Evolutionary conservation across 179 eudicot species (phyloP), one percentile per base, ranked within the genome.

Genomic region (Corrigiola litoralis): DNA sequence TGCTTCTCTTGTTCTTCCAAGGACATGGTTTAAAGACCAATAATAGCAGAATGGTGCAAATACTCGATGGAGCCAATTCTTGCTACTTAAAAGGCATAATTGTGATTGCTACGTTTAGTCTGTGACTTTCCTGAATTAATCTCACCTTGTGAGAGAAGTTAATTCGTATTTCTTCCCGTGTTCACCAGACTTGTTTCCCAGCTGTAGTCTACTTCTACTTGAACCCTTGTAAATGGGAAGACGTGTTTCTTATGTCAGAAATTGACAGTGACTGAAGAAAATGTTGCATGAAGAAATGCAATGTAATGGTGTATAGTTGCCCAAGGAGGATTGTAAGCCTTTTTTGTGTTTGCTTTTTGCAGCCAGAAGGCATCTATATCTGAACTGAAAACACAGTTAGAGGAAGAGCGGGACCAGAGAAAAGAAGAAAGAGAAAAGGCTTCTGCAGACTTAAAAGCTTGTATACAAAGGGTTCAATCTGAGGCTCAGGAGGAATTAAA

Each of bases 351-450:
- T 73, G 58, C 57, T 63, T 79, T 53, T 38, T 80, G 67, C 78
- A 92, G 98, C 73, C 98, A 92, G 79, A 90, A 82, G 75, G 71
- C 89, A 63, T 84, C 98, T 27, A 81, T 90, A 28, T 64, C 84
- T 64, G 92, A 92, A 77, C 80, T 92, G 13, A 84, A 86, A 63
- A 73, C 70, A 16, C 87, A 80, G 54, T 60, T 92, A 77, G 86
- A 85, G 69, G 98, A 92, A 77, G 98, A 92, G 81, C 88, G 97
- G 72, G 87, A 90, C 45, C 90, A 85, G 69, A 92, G 96, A 76
- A 90, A 81, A 77, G 86, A 85, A 60, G 98, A 92, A 63, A 78
- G 96, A 34, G 95, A 87, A 72, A 87, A 92, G 77, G 89, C 97
- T 70, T 80, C 75, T n/a, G 70, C 59, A 42, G 87, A 90, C 70